phyloP scores from a whole-genome alignment of 1,284 basidiomycete species.

The Cryptococcus sp. region DNA sequence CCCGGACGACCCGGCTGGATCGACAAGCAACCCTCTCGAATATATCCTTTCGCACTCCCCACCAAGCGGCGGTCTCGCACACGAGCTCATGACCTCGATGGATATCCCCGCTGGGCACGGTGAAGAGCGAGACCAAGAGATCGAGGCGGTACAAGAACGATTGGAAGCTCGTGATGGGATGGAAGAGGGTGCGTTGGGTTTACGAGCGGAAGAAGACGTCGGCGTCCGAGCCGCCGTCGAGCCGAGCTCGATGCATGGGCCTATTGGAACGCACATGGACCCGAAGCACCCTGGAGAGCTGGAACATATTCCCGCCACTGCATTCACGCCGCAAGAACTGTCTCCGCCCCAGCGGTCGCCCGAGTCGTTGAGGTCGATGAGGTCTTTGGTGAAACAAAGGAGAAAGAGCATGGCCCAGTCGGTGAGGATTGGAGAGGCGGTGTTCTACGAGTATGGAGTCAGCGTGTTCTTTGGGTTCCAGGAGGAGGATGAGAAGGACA shows the following conservation, averaged over 20 bases:
- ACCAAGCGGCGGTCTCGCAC: conserved; percentile 11
- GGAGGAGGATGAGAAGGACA: conserved; percentile 66
- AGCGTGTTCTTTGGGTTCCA: conserved; percentile 80
- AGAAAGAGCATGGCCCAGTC: conserved; percentile 15
- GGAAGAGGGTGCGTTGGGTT: conserved; percentile 7
- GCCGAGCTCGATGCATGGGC: neutral
- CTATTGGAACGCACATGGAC: conserved; percentile 30
- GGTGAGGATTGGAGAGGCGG: conserved; percentile 62
- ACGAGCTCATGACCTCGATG: conserved; percentile 9
- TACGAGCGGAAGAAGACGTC: conserved; percentile 9
- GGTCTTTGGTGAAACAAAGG: neutral
- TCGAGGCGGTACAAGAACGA: conserved; percentile 15
- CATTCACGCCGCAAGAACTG: conserved; percentile 26
- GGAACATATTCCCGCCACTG: conserved; percentile 28
- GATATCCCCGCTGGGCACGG: conserved; percentile 11
- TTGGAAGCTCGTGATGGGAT: conserved; percentile 17
- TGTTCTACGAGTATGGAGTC: conserved; percentile 76
- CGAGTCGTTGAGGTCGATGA: neutral
- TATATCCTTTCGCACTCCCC: conserved; percentile 44
- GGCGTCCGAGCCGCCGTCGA: conserved; percentile 12
- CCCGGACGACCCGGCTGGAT: conserved; percentile 15
- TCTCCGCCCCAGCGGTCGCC: neutral
- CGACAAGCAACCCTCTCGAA: conserved; percentile 34
- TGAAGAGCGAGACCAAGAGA: conserved; percentile 11
- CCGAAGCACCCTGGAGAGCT: conserved; percentile 26